Base-by-base conservation (phyloP, 768 basidiomycete species). In the Nidularia sp. region DNA sequence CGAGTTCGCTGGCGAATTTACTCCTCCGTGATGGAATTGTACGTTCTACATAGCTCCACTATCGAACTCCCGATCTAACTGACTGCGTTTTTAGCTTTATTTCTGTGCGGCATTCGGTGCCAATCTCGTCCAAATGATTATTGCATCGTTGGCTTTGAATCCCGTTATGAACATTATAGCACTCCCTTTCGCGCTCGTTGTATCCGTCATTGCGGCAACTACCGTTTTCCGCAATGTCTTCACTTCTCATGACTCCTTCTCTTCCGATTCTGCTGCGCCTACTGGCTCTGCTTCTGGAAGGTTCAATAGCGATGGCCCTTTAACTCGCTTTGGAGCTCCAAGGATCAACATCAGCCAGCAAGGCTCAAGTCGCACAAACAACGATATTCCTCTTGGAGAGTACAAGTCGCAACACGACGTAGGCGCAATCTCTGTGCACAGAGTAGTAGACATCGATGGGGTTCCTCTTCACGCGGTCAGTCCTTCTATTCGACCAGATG, bases 221-320 rank as follows among this genome's bases (percentile, higher is more conserved):
- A 67, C 67, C 4, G 67, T 70, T 29, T 70, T 70, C 57, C 63
- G 68, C 32, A 69, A 70, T 50, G 68, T 70, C 45, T 70, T 70
- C 56, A 64, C 53, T 22, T 57, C 61, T 6, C 63, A 65, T 34
- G 69, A 70, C 48, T 57, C 55, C 1, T 70, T 70, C 61, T 58
- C 62, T 5, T 47, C 56, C 46, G 58, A 64, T 29, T 33, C 44
- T 2, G 47, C 49, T 42, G 56, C 50, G 8, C 48, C 42, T 12
- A 18, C 10, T 13, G 22, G 10, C 8, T 45, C 44, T 45, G 44
- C 12, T 45, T 45, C 44, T 13, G 44, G 44, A 39, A 39, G 9
- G 22, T 8, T 22, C 35, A 9, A 45, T 18, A 48, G 41, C 32
- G 52, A 50, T 18, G 33, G 34, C 15, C 31, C 12, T 7, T 12